Evolutionary conservation across 768 basidiomycete species (phyloP), one percentile per base, ranked within the genome.

Genomic region (Fomitopsis pulvina): DNA sequence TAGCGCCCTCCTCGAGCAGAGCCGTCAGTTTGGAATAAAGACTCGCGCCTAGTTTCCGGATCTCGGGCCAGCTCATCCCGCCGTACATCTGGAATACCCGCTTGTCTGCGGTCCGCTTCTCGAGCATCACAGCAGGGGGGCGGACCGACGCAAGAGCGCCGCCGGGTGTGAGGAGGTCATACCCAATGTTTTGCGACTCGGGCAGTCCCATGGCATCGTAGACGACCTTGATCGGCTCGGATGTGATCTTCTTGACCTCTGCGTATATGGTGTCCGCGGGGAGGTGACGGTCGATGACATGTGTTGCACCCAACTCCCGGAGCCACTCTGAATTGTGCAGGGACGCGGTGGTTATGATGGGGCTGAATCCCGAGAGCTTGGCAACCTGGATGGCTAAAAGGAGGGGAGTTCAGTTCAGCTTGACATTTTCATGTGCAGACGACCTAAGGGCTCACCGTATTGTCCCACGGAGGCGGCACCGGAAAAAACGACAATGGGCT

Each of bases 291-390:
- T 61, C 63, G 32, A 64, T 40, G 44, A 61, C 48, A 37, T 63
- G 58, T 7, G 63, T 61, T 3, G 62, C 62, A 16, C 63, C 63
- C 24, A 62, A 48, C 2, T 58, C 54, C 37, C 56, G 54, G 34
- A 64, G 52, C 22, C 56, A 48, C 4, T 38, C 39, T 2, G 49
- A 12, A 32, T 54, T 51, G 25, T 42, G 41, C 9, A 38, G 32
- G 4, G 52, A 53, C 6, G 56, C 52, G 4, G 51, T 59, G 22
- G 57, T 47, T 45, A 64, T 56, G 54, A 64, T 63, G 4, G 58
- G 58, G 3, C 48, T 50, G 52, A 64, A 64, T 10, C 62, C 59
- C 25, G 61, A 59, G 22, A 61, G 48, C 4, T 51, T 47, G 14
- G 56, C 52, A 6, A 63, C 29, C 29, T 64, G 61, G 39, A 64